These are phyloP conservation scores for Casuarina glauca DNA, from an alignment of 306 rosid genomes.

Conservation along the genomic window DNA sequence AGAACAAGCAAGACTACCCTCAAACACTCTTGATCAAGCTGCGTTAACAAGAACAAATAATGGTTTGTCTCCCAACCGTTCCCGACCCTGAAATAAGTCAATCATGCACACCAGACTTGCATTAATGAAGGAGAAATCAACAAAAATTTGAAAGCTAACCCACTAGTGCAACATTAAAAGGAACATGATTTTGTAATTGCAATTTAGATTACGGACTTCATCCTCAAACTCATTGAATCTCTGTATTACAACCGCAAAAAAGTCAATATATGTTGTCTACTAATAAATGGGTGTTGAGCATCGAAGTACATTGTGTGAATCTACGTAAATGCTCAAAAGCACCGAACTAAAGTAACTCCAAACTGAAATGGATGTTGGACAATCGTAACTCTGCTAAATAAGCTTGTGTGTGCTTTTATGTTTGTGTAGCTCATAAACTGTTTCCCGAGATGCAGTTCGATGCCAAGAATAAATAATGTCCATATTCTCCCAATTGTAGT, in stretches of 20 bases:
- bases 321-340: not conserved
- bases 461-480: not conserved
- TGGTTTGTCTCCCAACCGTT: slow-evolving; percentile 61
- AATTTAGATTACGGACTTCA: not conserved
- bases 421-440: not conserved
- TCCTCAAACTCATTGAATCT: not conserved
- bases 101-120: slow-evolving; percentile 14
- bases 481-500: not conserved
- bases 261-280: not conserved
- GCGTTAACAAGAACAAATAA: slow-evolving; percentile 71
- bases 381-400: not conserved
- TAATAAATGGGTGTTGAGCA: not conserved
- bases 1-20: slow-evolving; percentile 21
- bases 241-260: not conserved
- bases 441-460: not conserved
- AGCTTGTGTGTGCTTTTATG: not conserved
- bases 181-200: not conserved
- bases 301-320: too few relatives aligned
- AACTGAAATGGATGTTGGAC: not conserved
- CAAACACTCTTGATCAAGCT: slow-evolving; percentile 34
- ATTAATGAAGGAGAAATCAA: not conserved
- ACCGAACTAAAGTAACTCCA: not conserved
- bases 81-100: slow-evolving; percentile 74
- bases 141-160: not conserved
- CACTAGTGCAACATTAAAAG: not conserved